A percentile compares a stretch with the other conserved stretches of the same genome.
phyloP scores from a whole-genome alignment of 106 monocot species.

The Phalaenopsis equestris region DNA sequence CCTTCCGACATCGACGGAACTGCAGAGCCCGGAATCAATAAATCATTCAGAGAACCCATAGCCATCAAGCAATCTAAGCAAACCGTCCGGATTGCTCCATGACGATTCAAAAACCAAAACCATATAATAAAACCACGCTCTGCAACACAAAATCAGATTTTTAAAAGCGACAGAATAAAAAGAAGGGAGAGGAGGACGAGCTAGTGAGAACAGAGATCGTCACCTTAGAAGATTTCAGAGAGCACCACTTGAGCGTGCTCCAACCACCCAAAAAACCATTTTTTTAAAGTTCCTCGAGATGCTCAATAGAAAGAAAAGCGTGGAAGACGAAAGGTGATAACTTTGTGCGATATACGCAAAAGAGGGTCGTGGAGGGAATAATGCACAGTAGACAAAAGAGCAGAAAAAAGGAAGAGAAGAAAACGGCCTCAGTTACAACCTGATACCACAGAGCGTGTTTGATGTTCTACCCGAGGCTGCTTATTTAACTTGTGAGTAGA shows the following conservation, averaged over 20 bases:
- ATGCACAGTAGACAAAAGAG: neutral
- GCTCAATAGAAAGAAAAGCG: neutral
- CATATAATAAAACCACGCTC: neutral
- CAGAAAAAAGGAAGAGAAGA: neutral
- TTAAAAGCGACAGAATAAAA: neutral
- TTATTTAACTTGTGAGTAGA: neutral
- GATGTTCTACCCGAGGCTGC: neutral
- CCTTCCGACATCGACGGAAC: conserved; percentile 6
- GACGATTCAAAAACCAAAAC: neutral
- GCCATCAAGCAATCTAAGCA: conserved; percentile 4
- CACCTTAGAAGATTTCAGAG: neutral
- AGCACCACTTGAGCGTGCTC: neutral
- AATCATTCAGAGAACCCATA: conserved; percentile 15
- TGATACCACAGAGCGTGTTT: no score
- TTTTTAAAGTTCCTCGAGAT: conserved; percentile 6
- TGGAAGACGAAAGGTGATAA: neutral
- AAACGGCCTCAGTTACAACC: conserved; percentile 1
- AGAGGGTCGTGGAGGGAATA: neutral
- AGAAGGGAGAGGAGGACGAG: neutral
- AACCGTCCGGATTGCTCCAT: neutral
- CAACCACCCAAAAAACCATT: neutral
- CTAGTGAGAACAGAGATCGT: neutral
- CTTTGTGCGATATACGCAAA: neutral
- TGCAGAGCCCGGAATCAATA: neutral
- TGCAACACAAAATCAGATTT: neutral